phyloP scores from a whole-genome alignment of 495 filamentous ascomycete genomes.

The Penicillium pancosmium region DNA sequence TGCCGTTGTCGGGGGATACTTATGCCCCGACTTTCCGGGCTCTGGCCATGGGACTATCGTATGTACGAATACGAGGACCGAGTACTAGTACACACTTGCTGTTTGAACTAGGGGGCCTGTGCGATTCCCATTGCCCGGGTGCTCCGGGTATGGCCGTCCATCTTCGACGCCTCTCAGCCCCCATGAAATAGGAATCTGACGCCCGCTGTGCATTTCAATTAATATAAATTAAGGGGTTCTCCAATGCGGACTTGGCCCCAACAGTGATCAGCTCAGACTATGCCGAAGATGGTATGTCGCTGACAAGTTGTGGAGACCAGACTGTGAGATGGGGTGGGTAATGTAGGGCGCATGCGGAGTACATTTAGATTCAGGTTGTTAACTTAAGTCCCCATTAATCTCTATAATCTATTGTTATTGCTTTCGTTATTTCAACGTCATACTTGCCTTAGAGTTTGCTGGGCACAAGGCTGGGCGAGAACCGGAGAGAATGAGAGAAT shows the following conservation, averaged over 20 bases:
- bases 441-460: not conserved
- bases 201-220: not conserved
- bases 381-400: not conserved
- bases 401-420: not conserved
- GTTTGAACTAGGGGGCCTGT: not conserved
- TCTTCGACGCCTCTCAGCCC: not conserved
- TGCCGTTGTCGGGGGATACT: not conserved
- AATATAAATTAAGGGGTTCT: not conserved
- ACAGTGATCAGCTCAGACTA: constrained; percentile 13
- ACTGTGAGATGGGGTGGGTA: constrained; percentile 7
- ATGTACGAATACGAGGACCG: too few relatives aligned
- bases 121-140: not conserved
- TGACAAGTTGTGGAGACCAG: constrained; percentile 10
- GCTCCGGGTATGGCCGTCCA: not conserved
- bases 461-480: not conserved
- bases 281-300: constrained; percentile 21
- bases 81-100: not conserved
- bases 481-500: not conserved
- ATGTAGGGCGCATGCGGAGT: not conserved
- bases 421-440: not conserved
- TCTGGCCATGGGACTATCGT: not conserved
- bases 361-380: not conserved
- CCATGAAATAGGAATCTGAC: constrained; percentile 6
- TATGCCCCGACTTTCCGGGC: not conserved
- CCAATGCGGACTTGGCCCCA: not conserved